These are phyloP conservation scores for Rubia yunnanensis DNA, from an alignment of 257 asterid genomes.

Conservation along the genomic window DNA sequence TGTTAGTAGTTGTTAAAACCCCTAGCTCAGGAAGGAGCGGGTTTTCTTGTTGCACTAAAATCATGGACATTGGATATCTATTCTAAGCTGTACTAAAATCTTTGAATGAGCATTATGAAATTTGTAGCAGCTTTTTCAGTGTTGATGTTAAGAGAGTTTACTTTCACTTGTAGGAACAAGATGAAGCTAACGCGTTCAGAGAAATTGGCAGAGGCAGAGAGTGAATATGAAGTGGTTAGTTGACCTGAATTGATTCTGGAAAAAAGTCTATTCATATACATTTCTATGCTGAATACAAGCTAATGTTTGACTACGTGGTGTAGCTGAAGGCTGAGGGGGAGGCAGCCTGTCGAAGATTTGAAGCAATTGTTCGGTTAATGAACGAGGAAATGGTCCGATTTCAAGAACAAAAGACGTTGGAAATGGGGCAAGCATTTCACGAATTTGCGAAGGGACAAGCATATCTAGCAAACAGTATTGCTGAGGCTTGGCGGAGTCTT, in stretches of 20 bases:
- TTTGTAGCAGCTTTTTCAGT: neutral
- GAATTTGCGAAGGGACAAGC: constrained; percentile 94
- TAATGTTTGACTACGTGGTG: neutral
- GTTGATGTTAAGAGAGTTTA: neutral
- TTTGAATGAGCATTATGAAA: neutral
- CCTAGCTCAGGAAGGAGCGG: neutral
- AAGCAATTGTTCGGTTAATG: constrained; percentile 68
- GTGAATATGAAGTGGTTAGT: constrained; percentile 80
- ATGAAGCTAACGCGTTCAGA: constrained; percentile 75
- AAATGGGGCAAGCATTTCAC: constrained; percentile 88
- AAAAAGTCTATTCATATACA: neutral
- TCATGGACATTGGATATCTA: too few relatives aligned
- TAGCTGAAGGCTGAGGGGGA: constrained; percentile 39
- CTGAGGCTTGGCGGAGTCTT: constrained; percentile 91
- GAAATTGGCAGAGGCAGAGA: constrained; percentile 73
- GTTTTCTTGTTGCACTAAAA: too few relatives aligned
- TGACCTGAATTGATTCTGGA: neutral
- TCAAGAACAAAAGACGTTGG: constrained; percentile 86
- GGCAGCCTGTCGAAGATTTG: constrained; percentile 67
- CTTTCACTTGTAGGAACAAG: constrained; percentile 62
- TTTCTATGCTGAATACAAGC: neutral
- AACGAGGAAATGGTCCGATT: constrained; percentile 73
- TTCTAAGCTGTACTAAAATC: too few relatives aligned
- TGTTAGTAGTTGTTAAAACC: neutral
- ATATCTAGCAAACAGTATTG: constrained; percentile 54